Evolutionary conservation across 768 basidiomycete species (phyloP), one percentile per base, ranked within the genome.

Genomic region (Royoungia palumana): DNA sequence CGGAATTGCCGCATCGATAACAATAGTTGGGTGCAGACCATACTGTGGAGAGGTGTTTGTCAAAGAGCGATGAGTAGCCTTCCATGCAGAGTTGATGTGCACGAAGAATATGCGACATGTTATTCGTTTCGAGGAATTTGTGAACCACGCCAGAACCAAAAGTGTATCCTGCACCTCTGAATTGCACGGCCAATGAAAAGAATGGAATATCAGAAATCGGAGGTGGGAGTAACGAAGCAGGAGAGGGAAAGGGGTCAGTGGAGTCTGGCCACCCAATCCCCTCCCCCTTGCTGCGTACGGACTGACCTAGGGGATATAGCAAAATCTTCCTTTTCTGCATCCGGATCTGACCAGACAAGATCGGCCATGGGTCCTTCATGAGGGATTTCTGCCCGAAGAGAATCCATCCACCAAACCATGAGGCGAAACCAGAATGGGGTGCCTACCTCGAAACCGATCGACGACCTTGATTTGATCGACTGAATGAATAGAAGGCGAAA

Each of bases 41-140:
- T 7, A 99, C 96, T 1, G 96, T 99, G 21, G 91, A 93, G 47
- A 99, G 79, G 61, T 91, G 90, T 55, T 91, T 86, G 67, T 94
- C 93, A 58, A 97, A 98, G 25, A 98, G 77, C n/a, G 93, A 92
- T n/a, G 88, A 81, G 67, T 92, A 98, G 0, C 96, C 96, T 69
- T 99, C 96, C 96, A 99, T 98, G 70, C 96, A 98, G 9, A 99
- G 80, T 64, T 99, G 96, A 67, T 99, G 96, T 20, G 96, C 96
- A 20, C 96, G 91, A 20, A 98, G 81, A 59, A 99, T 96, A 66
- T 97, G 95, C 19, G 88, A 85, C 93, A 99, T 96, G 57, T 85
- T 79, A 72, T 99, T 99, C 44, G 90, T 85, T 64, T 93, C 85
- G 46, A 98, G 81, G 70, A 99, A 99, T 68, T 98, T 98, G 73